Evolutionary conservation across 192 early-diverging fungal species (phyloP), one percentile per base, ranked within the genome.

Genomic region (Dimargaris xerosporica): DNA sequence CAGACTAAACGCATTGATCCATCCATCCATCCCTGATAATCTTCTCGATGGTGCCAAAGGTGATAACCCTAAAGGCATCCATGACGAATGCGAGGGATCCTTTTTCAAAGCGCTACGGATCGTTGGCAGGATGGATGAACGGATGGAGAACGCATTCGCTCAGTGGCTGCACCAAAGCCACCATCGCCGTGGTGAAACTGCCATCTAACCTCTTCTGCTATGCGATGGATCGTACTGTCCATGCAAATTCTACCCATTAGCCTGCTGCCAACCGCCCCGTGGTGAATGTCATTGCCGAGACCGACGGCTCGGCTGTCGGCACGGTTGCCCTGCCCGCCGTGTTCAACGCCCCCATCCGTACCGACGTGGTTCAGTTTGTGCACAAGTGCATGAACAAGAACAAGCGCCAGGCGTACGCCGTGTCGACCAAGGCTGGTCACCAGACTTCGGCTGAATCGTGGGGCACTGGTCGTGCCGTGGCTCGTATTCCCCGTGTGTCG

Each of bases 341-440:
- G 63, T 96, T 97, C 85, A 89, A 80, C 68, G 89, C 96, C 61
- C 94, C 96, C 62, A 96, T 97, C 79, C 85, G 93, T 75, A 87
- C 92, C 64, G 94, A 96, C 69, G 84, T 97, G 69, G 90, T 99
- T 69, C 80, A 85, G 75, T 87, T 89, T 68, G 92, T 95, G 61
- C 89, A 96, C 86, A 97, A 87, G 74, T 93, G 92, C 82, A 88
- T 98, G 81, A 85, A 87, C 81, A 98, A 96, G 91, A 96, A 96
- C 87, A 91, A 85, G 76, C 87, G 93, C 73, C 94, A 98, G 81
- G 80, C 94, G 56, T 98, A 98, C 80, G 78, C 94, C 62, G 91
- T 90, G 67, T 90, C 85, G 77, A 82, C 85, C 74, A 87, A 93
- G 83, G 96, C 96, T 74, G 94, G 93, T 78, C 89, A 98, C 79